These are phyloP conservation scores for Cutaneotrichosporon sp. DNA, from an alignment of 1,284 basidiomycete species.

Conservation along the genomic window DNA sequence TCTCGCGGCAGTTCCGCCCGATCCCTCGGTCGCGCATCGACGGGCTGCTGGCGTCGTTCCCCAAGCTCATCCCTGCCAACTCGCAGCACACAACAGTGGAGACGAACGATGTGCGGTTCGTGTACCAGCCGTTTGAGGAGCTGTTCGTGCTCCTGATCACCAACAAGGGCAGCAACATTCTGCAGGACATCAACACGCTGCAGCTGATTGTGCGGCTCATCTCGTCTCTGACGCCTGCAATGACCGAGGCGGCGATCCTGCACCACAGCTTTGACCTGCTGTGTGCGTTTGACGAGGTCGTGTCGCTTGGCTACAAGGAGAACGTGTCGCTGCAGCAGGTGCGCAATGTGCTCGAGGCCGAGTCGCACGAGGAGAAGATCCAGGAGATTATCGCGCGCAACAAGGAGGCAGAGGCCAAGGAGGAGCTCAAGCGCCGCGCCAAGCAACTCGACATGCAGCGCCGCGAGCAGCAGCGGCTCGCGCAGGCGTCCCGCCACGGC, in stretches of 20 bases:
- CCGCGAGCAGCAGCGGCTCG: slow-evolving; percentile 80
- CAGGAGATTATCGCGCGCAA: slow-evolving; percentile 99
- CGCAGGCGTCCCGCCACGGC: slow-evolving; percentile 50
- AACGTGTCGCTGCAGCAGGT: slow-evolving; percentile 89
- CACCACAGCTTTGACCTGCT: slow-evolving; percentile 92
- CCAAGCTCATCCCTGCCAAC: slow-evolving; percentile 93
- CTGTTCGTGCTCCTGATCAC: slow-evolving; percentile 97
- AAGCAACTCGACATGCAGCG: slow-evolving; percentile 98
- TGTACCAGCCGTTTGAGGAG: slow-evolving; percentile 97
- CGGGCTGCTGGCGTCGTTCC: slow-evolving; percentile 91
- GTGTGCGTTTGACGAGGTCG: slow-evolving; percentile 94
- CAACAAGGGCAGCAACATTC: slow-evolving; percentile 95
- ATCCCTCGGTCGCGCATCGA: slow-evolving; percentile 90
- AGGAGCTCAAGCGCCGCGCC: slow-evolving; percentile 95
- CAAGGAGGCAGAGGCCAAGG: slow-evolving; percentile 98
- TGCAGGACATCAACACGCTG: slow-evolving; percentile 92
- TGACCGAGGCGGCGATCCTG: slow-evolving; percentile 80
- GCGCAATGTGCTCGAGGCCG: slow-evolving; percentile 90
- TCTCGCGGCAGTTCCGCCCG: slow-evolving; percentile 93
- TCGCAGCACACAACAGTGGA: slow-evolving; percentile 97
- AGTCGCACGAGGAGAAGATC: slow-evolving; percentile 99
- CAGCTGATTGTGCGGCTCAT: slow-evolving; percentile 91
- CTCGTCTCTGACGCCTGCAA: slow-evolving; percentile 75
- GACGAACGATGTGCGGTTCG: slow-evolving; percentile 87
- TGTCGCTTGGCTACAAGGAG: slow-evolving; percentile 90